phyloP scores from a whole-genome alignment of 371 early-diverging fungal genomes.

The Mortierella sp. region DNA sequence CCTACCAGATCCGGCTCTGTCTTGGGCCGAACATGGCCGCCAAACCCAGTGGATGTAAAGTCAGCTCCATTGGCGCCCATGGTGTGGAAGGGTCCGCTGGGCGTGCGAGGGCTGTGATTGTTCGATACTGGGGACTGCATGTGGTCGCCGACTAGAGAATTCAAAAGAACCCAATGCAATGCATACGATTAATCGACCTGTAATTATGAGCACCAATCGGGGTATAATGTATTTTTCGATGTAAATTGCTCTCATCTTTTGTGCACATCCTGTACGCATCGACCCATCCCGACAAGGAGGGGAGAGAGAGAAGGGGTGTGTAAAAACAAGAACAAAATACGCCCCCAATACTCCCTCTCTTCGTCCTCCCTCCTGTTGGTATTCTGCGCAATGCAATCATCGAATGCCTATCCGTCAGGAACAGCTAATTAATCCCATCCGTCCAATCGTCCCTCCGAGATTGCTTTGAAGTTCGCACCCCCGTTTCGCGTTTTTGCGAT shows the following conservation, averaged over 20 bases:
- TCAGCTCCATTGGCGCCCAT: constrained; percentile 49
- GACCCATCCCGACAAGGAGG: no score
- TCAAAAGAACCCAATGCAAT: constrained; percentile 6
- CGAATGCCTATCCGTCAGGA: neutral
- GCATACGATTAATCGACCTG: no score
- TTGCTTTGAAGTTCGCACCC: constrained; percentile 1
- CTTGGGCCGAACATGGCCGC: constrained; percentile 34
- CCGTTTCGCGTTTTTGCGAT: neutral
- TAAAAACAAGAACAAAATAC: no score
- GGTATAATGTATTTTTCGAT: neutral
- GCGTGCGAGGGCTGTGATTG: constrained; percentile 46
- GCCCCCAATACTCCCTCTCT: no score
- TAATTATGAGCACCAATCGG: no score
- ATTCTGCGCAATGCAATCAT: constrained; percentile 5
- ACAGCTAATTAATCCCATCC: neutral
- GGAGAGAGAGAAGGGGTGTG: no score
- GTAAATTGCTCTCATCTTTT: no score
- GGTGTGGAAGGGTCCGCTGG: constrained; percentile 43
- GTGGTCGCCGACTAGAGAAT: constrained; percentile 30
- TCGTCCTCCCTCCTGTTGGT: no score
- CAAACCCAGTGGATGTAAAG: constrained; percentile 36
- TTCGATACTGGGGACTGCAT: constrained; percentile 43
- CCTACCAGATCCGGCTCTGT: constrained; percentile 36
- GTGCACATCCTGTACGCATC: no score
- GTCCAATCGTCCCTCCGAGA: neutral